These are phyloP conservation scores for Lathyrus tuberosus DNA, from an alignment of 306 rosid species.

Conservation along the genomic window DNA sequence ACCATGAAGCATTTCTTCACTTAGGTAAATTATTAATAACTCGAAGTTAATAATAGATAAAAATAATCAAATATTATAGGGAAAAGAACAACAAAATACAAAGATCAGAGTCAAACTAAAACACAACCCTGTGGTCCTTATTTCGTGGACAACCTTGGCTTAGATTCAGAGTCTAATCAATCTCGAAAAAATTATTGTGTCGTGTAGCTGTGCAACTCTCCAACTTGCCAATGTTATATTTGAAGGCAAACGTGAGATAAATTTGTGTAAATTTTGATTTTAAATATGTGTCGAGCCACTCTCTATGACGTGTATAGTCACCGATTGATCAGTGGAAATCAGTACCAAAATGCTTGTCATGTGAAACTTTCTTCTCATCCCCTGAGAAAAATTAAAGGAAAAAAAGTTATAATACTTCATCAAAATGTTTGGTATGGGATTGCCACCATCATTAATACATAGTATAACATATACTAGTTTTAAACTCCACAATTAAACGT, in stretches of 20 bases:
- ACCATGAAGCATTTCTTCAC: neutral
- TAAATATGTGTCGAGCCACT: constrained; percentile 7
- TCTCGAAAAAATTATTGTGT: constrained; percentile 21
- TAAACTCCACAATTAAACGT: neutral
- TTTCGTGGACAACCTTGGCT: constrained; percentile 21
- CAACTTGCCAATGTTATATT: constrained; percentile 22
- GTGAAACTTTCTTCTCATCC: constrained; percentile 27
- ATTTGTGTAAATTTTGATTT: constrained; percentile 8
- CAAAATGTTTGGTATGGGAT: neutral
- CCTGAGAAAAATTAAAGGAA: constrained; percentile 33
- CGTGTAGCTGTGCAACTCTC: constrained; percentile 7
- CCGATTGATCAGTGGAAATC: constrained; percentile 19
- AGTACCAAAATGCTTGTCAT: constrained; percentile 1
- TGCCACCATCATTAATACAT: neutral
- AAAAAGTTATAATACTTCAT: neutral
- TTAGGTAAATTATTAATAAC: neutral
- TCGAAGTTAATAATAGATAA: neutral
- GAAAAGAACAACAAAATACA: neutral
- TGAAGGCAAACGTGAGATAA: constrained; percentile 23
- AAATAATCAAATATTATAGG: neutral
- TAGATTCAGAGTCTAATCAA: neutral
- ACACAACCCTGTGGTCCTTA: constrained; percentile 16
- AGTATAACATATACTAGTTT: neutral
- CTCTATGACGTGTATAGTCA: neutral
- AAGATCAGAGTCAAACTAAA: constrained; percentile 18